Percentiles rank a stretch among this genome's conserved stretches.
Conservation (phyloP, 441 rosid genomes). For the Syzygium malaccense region DNA sequence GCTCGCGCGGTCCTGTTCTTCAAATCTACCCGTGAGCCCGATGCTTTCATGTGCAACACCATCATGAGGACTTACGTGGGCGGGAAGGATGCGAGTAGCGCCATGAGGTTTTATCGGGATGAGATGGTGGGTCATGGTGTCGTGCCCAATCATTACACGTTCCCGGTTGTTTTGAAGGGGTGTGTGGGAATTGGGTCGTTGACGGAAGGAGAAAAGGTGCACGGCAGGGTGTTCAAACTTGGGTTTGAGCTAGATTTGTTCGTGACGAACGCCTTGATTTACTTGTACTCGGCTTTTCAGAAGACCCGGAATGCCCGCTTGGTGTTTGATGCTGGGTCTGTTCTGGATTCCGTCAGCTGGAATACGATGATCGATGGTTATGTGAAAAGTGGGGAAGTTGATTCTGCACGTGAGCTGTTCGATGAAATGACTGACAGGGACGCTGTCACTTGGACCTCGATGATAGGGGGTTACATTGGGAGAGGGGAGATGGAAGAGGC, state of each 20-base stretch:
- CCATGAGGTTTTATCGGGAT: background rate
- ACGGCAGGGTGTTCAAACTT: slow-evolving; percentile 19
- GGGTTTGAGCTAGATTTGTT: slow-evolving; percentile 23
- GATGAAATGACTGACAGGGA: slow-evolving; percentile 33
- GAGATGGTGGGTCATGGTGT: background rate
- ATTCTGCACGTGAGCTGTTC: slow-evolving; percentile 25
- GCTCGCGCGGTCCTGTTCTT: background rate
- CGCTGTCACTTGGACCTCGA: slow-evolving; percentile 37
- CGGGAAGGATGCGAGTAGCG: background rate
- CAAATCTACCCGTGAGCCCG: background rate
- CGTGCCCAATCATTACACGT: background rate
- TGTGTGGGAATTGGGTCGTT: background rate
- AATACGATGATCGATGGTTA: slow-evolving; percentile 41
- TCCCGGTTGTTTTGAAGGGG: background rate
- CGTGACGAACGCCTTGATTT: slow-evolving; percentile 23
- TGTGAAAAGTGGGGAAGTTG: slow-evolving; percentile 27
- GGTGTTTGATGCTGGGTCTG: slow-evolving; percentile 33
- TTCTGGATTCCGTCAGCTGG: slow-evolving; percentile 45
- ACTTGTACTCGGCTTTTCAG: slow-evolving; percentile 29
- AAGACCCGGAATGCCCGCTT: slow-evolving; percentile 22
- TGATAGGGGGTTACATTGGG: slow-evolving; percentile 34
- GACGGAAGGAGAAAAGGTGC: slow-evolving; percentile 16
- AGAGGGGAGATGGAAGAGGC: slow-evolving; percentile 36
- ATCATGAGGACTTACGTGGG: background rate
- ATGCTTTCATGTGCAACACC: background rate